phyloP scores from a whole-genome alignment of 306 rosid species.

The Carpinus viminea region DNA sequence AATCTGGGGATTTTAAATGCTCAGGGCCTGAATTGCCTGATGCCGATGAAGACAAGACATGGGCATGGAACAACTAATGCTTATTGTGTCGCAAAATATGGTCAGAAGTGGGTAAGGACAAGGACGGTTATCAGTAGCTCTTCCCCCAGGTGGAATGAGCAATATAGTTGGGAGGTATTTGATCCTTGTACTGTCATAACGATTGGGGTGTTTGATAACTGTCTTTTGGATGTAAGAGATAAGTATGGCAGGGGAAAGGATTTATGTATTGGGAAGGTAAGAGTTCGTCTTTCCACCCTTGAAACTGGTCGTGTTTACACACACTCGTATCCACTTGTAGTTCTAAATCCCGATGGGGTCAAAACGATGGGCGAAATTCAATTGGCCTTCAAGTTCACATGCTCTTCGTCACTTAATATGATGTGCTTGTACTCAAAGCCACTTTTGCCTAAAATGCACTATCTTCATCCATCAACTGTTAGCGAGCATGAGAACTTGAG shows the following conservation, averaged over 20 bases:
- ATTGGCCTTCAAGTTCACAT: slow-evolving; percentile 87
- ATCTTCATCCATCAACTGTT: slow-evolving; percentile 77
- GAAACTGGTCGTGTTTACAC: slow-evolving; percentile 89
- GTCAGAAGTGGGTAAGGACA: no score
- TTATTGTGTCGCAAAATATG: slow-evolving; percentile 90
- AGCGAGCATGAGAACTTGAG: no score
- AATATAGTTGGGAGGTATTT: slow-evolving; percentile 92
- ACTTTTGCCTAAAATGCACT: slow-evolving; percentile 92
- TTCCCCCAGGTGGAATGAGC: slow-evolving; percentile 87
- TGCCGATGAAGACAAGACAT: slow-evolving; percentile 91
- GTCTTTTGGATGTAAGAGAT: slow-evolving; percentile 82
- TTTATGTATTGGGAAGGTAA: slow-evolving; percentile 83
- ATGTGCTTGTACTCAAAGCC: slow-evolving; percentile 92
- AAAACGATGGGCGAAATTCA: slow-evolving; percentile 98
- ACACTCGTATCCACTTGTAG: slow-evolving; percentile 87
- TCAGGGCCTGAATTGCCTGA: slow-evolving; percentile 73
- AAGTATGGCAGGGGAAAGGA: slow-evolving; percentile 64
- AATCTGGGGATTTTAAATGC: slow-evolving; percentile 88
- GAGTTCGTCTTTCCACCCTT: slow-evolving; percentile 94
- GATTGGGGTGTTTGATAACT: slow-evolving; percentile 88
- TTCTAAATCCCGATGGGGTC: slow-evolving; percentile 79
- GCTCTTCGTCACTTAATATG: slow-evolving; percentile 88
- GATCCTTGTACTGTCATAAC: slow-evolving; percentile 97
- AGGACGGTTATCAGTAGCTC: slow-evolving; percentile 86
- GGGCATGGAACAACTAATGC: slow-evolving; percentile 85